Evolutionary conservation across 1,139 yeast species (phyloP), one percentile per base, ranked within the genome.

Genomic region (Blastobotrys raffinosifermentans): DNA sequence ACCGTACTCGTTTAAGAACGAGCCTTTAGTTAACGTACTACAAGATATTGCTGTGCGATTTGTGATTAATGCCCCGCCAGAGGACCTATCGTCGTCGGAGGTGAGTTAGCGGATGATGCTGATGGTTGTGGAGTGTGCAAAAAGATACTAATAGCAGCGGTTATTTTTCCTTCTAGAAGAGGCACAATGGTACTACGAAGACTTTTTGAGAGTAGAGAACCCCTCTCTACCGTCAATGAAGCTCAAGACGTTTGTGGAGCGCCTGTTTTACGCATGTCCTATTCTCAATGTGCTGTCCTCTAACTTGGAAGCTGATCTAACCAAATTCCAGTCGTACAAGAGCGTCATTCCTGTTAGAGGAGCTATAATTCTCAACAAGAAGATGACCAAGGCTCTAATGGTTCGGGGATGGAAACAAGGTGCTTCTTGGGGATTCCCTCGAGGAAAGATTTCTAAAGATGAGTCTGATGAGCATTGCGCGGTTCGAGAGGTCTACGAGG

Each of bases 101-200:
- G 70, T 55, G 42, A 21, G 37, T 29, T 29, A 11, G 19, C 21
- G 11, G n/a, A n/a, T 25, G 8, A 6, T n/a, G 13, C n/a, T n/a
- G n/a, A n/a, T n/a, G n/a, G 8, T 8, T 3, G 20, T 10, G 13
- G 10, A 8, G 6, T 23, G 8, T 6, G 13, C 10, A 23, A 23
- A 29, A 15, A 11, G 2, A 23, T 19, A 26, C 23, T 34, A 15
- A 19, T 8, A 16, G 17, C 21, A 67, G 51, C 71, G 98, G 54
- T 82, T 89, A 25, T 76, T 87, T 55, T 93, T 93, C 65, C 96
- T 89, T 57, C 80, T 93, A 29, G 99, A 93, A 67, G 98, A 93
- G 61, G 98, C 98, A 2, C 96, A 87, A 54, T 93, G 98, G 98
- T 93, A 84, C 58, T 93, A 89, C 59, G 76, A 85, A 34, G 99